phyloP scores from a whole-genome alignment of 306 rosid genomes.

The Casuarina equisetifolia region DNA sequence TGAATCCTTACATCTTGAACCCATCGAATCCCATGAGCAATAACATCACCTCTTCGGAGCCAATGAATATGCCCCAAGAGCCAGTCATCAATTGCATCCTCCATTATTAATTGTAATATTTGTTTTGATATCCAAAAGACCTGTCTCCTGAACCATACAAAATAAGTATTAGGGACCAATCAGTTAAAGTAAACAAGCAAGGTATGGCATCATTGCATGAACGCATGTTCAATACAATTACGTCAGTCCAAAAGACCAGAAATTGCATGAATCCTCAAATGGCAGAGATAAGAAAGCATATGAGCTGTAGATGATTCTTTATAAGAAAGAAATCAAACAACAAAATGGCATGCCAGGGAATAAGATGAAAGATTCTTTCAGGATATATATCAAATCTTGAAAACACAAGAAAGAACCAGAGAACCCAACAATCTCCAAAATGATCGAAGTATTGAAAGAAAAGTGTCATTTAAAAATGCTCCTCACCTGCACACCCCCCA shows the following conservation, averaged over 20 bases:
- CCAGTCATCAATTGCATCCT: constrained; percentile 97
- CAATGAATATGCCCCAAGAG: constrained; percentile 80
- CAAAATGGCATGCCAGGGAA: not conserved
- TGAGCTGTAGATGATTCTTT: not conserved
- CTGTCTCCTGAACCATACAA: constrained; percentile 71
- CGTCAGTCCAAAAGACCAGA: constrained; percentile 19
- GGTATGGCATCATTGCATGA: constrained; percentile 7
- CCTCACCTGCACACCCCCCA: too few relatives aligned
- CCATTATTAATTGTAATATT: constrained; percentile 88
- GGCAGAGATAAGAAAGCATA: not conserved
- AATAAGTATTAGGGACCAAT: constrained; percentile 25
- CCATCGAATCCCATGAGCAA: constrained; percentile 90
- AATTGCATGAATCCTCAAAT: constrained; percentile 8
- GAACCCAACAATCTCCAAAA: not conserved
- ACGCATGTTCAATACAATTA: constrained; percentile 13
- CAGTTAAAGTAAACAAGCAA: constrained; percentile 23
- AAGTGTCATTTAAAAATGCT: not conserved
- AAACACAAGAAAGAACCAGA: not conserved
- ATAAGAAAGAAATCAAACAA: not conserved
- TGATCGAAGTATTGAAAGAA: constrained; percentile 1
- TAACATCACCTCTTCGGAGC: constrained; percentile 74
- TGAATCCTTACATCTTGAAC: constrained; percentile 81
- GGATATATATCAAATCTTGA: not conserved
- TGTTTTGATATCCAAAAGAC: constrained; percentile 99
- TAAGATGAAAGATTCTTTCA: not conserved